Conservation (phyloP, 257 asterid genomes). For the Penstemon davidsonii region DNA sequence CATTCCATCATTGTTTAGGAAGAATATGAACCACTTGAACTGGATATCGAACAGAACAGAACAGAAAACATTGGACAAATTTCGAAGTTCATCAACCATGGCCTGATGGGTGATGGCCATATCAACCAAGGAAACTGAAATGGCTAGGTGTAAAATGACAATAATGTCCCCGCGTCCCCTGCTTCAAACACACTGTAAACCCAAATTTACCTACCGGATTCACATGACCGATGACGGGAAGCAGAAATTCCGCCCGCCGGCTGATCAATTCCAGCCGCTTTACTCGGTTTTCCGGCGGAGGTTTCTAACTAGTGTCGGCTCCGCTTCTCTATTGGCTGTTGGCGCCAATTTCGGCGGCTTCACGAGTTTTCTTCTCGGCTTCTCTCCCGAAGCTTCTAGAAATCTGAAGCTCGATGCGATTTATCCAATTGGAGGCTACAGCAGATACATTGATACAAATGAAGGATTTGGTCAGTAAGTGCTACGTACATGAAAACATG, state of each 20-base stretch:
- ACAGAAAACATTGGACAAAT: neutral
- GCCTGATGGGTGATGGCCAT: no score
- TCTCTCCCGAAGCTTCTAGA: constrained; percentile 72
- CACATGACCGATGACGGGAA: constrained; percentile 42
- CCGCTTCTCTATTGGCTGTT: constrained; percentile 63
- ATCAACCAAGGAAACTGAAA: no score
- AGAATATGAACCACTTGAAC: constrained; percentile 19
- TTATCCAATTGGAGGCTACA: constrained; percentile 73
- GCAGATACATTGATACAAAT: constrained; percentile 58
- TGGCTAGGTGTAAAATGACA: neutral
- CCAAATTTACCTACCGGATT: constrained; percentile 33
- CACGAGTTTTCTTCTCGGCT: constrained; percentile 71
- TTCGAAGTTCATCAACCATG: no score
- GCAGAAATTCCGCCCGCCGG: constrained; percentile 38
- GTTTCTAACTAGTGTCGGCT: constrained; percentile 58
- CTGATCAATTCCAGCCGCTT: constrained; percentile 61
- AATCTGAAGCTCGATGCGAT: constrained; percentile 71
- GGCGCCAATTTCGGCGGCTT: constrained; percentile 85
- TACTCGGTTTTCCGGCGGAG: constrained; percentile 72
- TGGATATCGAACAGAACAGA: neutral
- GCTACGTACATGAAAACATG: neutral
- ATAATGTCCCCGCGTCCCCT: constrained; percentile 21
- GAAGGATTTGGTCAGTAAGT: constrained; percentile 75
- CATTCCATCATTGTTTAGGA: neutral
- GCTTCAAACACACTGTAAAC: constrained; percentile 11